A percentile compares a stretch with the other conserved stretches of the same genome.
phyloP scores from a whole-genome alignment of 495 filamentous ascomycete genomes.

The Tuber indicum region DNA sequence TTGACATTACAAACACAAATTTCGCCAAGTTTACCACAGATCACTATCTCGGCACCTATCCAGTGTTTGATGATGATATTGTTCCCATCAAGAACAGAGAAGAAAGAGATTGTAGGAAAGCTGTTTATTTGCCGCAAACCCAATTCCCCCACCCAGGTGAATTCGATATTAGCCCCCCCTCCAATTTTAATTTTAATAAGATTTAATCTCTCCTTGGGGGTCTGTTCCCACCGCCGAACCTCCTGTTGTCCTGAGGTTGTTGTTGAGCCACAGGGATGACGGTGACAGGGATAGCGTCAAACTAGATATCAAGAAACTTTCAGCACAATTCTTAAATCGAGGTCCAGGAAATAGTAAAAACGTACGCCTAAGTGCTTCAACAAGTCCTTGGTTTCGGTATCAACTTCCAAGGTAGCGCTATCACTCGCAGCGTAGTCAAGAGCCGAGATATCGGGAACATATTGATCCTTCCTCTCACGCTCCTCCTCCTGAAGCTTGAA shows the following conservation, averaged over 20 bases:
- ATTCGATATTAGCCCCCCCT: not conserved
- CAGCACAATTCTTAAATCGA: not conserved
- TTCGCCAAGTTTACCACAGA: constrained; percentile 1
- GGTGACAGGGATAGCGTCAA: constrained; percentile 94
- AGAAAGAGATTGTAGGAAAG: not conserved
- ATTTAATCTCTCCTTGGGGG: constrained; percentile 33
- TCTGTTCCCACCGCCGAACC: constrained; percentile 38
- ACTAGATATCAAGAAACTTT: constrained; percentile 51
- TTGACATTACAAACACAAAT: not conserved
- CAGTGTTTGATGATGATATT: not conserved
- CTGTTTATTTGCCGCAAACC: not conserved
- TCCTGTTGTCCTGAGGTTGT: constrained; percentile 50
- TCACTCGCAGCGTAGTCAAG: constrained; percentile 94
- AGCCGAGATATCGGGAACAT: constrained; percentile 96
- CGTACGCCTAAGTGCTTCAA: constrained; percentile 96
- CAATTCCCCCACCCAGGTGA: not conserved
- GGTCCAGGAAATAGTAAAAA: constrained; percentile 34
- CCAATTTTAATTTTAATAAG: not conserved
- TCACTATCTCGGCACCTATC: not conserved
- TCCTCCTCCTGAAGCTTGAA: constrained; percentile 99
- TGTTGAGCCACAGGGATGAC: constrained; percentile 82
- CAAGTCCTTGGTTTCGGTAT: constrained; percentile 94
- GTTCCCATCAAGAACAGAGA: not conserved
- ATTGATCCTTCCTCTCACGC: constrained; percentile 99
- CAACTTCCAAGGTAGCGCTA: constrained; percentile 86